phyloP scores from a whole-genome alignment of 306 rosid species.

The Quercus cerris region DNA sequence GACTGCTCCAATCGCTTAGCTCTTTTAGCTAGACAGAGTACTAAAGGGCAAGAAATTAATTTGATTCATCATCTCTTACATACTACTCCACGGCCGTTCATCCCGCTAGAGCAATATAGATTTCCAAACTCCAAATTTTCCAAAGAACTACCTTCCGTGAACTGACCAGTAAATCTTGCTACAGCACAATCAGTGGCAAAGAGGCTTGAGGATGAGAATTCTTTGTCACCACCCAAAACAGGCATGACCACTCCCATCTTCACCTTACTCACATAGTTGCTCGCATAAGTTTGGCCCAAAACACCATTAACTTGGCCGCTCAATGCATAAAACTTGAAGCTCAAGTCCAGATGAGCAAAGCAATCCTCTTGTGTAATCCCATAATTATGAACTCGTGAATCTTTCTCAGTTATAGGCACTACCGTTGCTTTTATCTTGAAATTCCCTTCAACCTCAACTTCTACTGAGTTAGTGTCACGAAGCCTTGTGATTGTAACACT shows the following conservation, averaged over 20 bases:
- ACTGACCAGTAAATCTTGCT: constrained; percentile 15
- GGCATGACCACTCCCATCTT: constrained; percentile 48
- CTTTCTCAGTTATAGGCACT: constrained; percentile 20
- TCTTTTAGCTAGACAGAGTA: neutral
- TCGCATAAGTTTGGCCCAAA: constrained; percentile 25
- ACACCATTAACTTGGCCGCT: constrained; percentile 29
- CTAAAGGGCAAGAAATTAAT: neutral
- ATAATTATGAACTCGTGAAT: constrained; percentile 13
- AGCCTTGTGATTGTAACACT: neutral
- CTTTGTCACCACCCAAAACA: constrained; percentile 35
- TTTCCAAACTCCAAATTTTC: constrained; percentile 3
- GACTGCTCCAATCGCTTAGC: neutral
- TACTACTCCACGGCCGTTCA: constrained; percentile 39
- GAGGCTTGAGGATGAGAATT: constrained; percentile 30
- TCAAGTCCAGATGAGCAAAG: constrained; percentile 33
- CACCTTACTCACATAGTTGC: constrained; percentile 28
- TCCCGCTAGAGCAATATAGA: constrained; percentile 33
- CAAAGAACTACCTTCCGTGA: neutral
- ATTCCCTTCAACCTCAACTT: constrained; percentile 21
- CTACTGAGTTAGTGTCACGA: constrained; percentile 4
- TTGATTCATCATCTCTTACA: constrained; percentile 27
- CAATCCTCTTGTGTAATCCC: constrained; percentile 26
- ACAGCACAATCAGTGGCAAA: constrained; percentile 30
- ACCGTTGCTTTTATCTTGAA: constrained; percentile 26
- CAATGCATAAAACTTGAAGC: constrained; percentile 29